phyloP scores from a whole-genome alignment of 176 grass and related monocot genomes.

The Bromus sterilis region DNA sequence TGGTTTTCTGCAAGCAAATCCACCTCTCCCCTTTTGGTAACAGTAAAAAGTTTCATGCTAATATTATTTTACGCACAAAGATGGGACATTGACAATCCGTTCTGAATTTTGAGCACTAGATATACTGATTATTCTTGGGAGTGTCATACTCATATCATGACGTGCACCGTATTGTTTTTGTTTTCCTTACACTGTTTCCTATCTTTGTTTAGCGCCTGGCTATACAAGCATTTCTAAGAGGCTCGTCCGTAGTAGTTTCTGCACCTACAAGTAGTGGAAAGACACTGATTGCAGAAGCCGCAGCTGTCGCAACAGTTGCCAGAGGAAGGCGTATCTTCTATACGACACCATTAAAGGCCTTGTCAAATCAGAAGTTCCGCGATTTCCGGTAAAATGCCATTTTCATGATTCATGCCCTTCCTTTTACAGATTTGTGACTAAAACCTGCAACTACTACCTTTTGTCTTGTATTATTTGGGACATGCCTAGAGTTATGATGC shows the following conservation, averaged over 20 bases:
- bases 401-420: neutral
- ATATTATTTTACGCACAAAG: neutral
- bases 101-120: neutral
- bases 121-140: neutral
- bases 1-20: constrained; percentile 14
- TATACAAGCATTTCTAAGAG: constrained; percentile 92
- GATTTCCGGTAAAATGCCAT: constrained; percentile 66
- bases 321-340: constrained; percentile 86
- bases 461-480: neutral
- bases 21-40: neutral
- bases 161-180: neutral
- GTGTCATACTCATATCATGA: neutral
- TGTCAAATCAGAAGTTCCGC: constrained; percentile 95
- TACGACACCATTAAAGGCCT: constrained; percentile 91
- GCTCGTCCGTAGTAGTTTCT: constrained; percentile 85
- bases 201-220: constrained; percentile 57
- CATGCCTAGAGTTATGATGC: neutral
- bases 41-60: neutral
- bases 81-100: neutral
- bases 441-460: neutral
- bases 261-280: constrained; percentile 97
- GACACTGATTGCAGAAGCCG: constrained; percentile 91
- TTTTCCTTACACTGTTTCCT: constrained; percentile 24
- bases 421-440: neutral
- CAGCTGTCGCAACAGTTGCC: constrained; percentile 80